Base-by-base conservation (phyloP, 257 asterid species). In the Fraxinus americana region DNA sequence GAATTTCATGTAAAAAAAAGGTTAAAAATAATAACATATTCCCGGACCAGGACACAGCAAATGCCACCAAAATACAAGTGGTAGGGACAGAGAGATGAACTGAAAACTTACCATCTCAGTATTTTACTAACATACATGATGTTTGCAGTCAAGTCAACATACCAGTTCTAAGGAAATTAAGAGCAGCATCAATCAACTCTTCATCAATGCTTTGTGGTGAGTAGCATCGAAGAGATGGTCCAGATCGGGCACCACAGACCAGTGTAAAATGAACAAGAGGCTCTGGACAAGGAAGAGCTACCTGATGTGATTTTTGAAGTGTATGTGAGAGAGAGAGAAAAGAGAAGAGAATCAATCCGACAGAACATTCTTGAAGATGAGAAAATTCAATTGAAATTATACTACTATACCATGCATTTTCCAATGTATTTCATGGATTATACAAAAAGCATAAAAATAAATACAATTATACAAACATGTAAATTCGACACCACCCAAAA, bases 211-310 rank as follows among this genome's bases (percentile, higher is more conserved):
- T 85, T 61, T 90, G 90, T 4, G 97, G 91, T 36, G 98, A 90
- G 86, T 92, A 92, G 89, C 94, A 94, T 76, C 90, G 88, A 43
- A 94, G 93, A 72, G 91, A 91, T 38, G 97, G 98, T 63, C 97
- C 91, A 6, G 98, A 92, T 75, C 89, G 89, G 70, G 95, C 76
- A 43, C 97, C 97, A 80, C 75, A 71, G 48, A 83, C 93, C 57
- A 92, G 86, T 39, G 97, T 89, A 78, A 94, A 94, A 81, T 94
- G 97, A 61, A 90, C 87, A 30, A 94, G 97, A 74, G 97, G 97
- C 85, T 92, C 97, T 23, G 89, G 85, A 77, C 88, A 84, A 36
- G 92, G 94, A 82, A 94, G 92, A 76, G 90, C 89, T 39, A 90
- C 89, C 98, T 94, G 83, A 73, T 68, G 59, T 63, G 34, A 63